Conservation (phyloP, 805 yeast species). For the Jamesozyma lodderae region DNA sequence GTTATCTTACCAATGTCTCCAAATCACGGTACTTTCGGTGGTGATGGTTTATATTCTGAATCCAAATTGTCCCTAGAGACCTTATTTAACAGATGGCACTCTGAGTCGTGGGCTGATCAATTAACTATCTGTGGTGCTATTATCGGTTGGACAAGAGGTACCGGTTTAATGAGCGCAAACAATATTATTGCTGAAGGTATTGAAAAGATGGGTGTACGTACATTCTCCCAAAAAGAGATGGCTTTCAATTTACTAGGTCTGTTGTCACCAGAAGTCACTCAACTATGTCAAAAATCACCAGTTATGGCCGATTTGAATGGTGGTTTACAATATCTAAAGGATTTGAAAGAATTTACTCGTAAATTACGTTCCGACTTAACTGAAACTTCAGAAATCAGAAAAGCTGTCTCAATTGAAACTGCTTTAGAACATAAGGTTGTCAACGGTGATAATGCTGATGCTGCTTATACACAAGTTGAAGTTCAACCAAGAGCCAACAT, state of each 20-base stretch:
- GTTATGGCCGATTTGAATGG: conserved; percentile 98
- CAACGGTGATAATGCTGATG: conserved; percentile 81
- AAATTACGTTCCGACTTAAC: conserved; percentile 61
- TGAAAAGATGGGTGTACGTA: conserved; percentile 91
- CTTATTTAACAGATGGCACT: conserved; percentile 95
- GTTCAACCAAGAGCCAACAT: conserved; percentile 93
- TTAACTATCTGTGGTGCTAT: conserved; percentile 96
- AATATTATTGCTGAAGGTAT: conserved; percentile 97
- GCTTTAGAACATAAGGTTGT: conserved; percentile 76
- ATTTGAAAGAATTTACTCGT: conserved; percentile 80
- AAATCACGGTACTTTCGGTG: conserved; percentile 98
- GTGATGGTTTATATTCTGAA: conserved; percentile 97
- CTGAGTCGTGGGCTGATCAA: conserved; percentile 93
- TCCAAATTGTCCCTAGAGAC: conserved; percentile 94
- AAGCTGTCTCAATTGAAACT: conserved; percentile 90
- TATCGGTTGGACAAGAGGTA: conserved; percentile 99
- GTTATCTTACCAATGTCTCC: conserved; percentile 95
- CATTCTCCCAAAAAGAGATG: conserved; percentile 98
- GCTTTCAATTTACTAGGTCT: conserved; percentile 96
- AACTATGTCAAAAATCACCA: conserved; percentile 86
- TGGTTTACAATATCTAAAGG: conserved; percentile 89
- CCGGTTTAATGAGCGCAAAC: conserved; percentile 97
- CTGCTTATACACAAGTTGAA: conserved; percentile 66
- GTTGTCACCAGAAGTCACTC: conserved; percentile 75
- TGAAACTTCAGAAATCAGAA: conserved; percentile 84